A percentile compares a stretch with the other conserved stretches of the same genome.
phyloP scores from a whole-genome alignment of 192 early-diverging fungal genomes.

The Geranomyces variabilis region DNA sequence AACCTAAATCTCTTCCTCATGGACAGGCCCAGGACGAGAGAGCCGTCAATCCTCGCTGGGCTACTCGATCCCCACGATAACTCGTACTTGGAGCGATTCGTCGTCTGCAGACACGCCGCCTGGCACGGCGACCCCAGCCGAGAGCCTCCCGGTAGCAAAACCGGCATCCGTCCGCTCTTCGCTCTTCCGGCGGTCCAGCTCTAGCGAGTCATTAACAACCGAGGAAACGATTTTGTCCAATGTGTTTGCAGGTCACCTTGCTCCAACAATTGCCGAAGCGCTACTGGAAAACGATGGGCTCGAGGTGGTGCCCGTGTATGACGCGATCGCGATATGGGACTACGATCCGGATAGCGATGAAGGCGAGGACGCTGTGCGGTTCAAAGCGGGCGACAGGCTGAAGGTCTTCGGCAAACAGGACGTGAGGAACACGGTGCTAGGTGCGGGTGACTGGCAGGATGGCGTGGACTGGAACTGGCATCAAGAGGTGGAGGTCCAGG shows the following conservation, averaged over 20 bases:
- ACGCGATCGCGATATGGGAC: conserved; percentile 25
- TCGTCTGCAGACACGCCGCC: not conserved
- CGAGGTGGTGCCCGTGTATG: conserved; percentile 33
- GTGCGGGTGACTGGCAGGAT: not conserved
- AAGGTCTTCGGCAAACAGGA: conserved; percentile 22
- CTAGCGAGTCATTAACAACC: not conserved
- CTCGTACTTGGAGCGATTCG: conserved; percentile 1
- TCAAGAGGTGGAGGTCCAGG: conserved; percentile 31
- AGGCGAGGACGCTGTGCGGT: conserved; percentile 10
- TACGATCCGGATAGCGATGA: conserved; percentile 14
- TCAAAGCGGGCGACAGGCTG: conserved; percentile 22
- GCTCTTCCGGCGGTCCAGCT: conserved; percentile 11
- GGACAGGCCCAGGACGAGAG: not conserved
- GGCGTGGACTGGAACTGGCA: conserved; percentile 17
- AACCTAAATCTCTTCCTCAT: not conserved
- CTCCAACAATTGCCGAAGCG: conserved; percentile 16
- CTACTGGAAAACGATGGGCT: conserved; percentile 22
- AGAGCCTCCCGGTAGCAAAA: not conserved
- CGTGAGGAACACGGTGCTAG: conserved; percentile 26
- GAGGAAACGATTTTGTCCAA: conserved; percentile 33
- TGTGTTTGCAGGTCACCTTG: conserved; percentile 18
- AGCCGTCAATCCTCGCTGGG: not conserved
- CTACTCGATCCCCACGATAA: not conserved
- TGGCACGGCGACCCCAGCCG: not conserved
- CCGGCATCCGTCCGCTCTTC: conserved; percentile 13